phyloP scores from a whole-genome alignment of 805 yeast species.

The Barnettozyma pratensis region DNA sequence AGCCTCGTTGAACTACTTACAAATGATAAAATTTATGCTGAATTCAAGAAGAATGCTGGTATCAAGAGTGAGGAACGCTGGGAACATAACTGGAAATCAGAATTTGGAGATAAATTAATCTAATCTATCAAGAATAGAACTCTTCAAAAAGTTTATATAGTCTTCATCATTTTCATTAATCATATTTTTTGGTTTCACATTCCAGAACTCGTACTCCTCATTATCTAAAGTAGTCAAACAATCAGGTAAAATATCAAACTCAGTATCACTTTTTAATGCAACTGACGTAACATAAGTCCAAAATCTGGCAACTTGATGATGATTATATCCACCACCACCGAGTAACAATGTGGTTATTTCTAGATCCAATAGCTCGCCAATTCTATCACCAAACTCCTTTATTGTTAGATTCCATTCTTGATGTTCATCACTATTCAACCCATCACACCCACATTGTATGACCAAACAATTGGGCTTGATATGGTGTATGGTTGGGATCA shows the following conservation, averaged over 20 bases:
- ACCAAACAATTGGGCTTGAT: conserved; percentile 50
- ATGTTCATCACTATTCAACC: conserved; percentile 57
- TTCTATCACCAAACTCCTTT: conserved; percentile 37
- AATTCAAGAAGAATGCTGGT: conserved; percentile 63
- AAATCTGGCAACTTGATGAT: conserved; percentile 53
- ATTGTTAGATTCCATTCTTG: conserved; percentile 67
- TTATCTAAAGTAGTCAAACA: conserved; percentile 40
- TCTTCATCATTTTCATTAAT: conserved; percentile 26
- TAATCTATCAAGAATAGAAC: conserved; percentile 3
- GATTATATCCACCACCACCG: conserved; percentile 80
- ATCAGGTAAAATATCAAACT: conserved; percentile 50
- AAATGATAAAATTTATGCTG: conserved; percentile 29
- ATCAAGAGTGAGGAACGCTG: conserved; percentile 66
- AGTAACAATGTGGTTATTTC: conserved; percentile 41
- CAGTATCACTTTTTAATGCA: conserved; percentile 13
- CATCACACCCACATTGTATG: conserved; percentile 72
- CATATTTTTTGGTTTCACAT: conserved; percentile 30
- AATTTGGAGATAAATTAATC: conserved; percentile 15
- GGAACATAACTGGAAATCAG: conserved; percentile 66
- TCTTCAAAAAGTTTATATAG: conserved; percentile 23
- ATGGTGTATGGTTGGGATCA: conserved; percentile 35
- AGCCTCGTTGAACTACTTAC: conserved; percentile 33
- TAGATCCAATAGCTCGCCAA: conserved; percentile 27
- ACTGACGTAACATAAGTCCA: conserved; percentile 38
- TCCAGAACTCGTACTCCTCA: conserved; percentile 45